Evolutionary conservation across 2,329 filamentous ascomycete genomes (phyloP).

Genomic region (Neoarthrinium moseri): DNA sequence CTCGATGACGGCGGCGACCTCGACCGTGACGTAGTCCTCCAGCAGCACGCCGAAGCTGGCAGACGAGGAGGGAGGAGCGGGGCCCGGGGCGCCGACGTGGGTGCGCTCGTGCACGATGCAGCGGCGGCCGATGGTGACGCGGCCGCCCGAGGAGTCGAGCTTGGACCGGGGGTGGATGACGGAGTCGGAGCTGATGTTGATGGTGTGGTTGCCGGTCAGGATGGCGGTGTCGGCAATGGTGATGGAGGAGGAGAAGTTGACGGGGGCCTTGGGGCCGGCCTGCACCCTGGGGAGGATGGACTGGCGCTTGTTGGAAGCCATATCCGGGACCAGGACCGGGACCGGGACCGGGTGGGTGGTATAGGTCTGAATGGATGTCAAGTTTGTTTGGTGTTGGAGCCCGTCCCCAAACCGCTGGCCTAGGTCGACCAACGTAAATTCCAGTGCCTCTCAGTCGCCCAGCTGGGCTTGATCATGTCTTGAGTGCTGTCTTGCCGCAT

Average conservation of each 20-base stretch:
- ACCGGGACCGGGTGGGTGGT: too few relatives aligned
- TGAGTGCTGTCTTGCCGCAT: too few relatives aligned
- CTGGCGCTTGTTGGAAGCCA: constrained; percentile 50
- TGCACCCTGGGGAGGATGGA: constrained; percentile 55
- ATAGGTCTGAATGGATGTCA: too few relatives aligned
- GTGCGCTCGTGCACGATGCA: constrained; percentile 78
- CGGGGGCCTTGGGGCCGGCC: constrained; percentile 58
- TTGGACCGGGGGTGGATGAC: constrained; percentile 85
- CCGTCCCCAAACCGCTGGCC: too few relatives aligned
- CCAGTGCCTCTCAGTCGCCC: too few relatives aligned
- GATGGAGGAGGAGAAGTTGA: constrained; percentile 59
- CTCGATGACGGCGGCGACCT: constrained; percentile 60
- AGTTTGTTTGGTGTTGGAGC: too few relatives aligned
- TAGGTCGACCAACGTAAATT: too few relatives aligned
- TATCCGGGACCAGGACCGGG: too few relatives aligned
- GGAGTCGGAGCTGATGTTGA: constrained; percentile 74
- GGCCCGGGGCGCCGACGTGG: constrained; percentile 46
- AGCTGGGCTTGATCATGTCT: too few relatives aligned
- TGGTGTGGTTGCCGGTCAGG: constrained; percentile 70
- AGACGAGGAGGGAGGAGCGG: constrained; percentile 27
- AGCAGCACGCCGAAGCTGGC: constrained; percentile 51
- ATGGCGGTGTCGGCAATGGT: constrained; percentile 63
- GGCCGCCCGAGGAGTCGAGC: constrained; percentile 74
- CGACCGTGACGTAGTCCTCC: constrained; percentile 61
- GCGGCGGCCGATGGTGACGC: constrained; percentile 76